Evolutionary conservation across 441 rosid species (phyloP).

Genomic region (Bruguiera hainesii): DNA sequence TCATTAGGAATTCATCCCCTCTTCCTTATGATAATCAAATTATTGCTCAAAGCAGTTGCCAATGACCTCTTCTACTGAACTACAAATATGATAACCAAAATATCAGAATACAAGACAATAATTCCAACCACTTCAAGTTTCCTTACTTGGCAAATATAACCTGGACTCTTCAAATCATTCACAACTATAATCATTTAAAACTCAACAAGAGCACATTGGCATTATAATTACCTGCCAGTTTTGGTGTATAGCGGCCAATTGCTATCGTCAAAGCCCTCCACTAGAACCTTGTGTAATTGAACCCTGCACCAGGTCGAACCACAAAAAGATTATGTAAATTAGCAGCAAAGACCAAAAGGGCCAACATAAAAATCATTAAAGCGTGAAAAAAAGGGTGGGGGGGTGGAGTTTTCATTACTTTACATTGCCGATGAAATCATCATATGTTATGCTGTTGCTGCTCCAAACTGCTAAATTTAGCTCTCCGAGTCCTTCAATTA

Average conservation of each 20-base stretch:
- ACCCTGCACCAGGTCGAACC: constrained; percentile 36
- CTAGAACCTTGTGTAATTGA: constrained; percentile 71
- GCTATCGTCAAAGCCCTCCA: constrained; percentile 63
- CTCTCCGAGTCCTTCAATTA: constrained; percentile 50
- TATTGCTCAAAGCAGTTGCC: background rate
- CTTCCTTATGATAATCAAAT: background rate
- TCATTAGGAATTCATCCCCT: background rate
- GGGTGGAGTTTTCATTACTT: constrained; percentile 23
- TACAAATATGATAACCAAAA: too few relatives aligned
- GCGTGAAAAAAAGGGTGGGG: background rate
- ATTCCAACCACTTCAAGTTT: background rate
- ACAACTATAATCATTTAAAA: background rate
- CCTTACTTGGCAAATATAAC: background rate
- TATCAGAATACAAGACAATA: too few relatives aligned
- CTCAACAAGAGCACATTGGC: background rate
- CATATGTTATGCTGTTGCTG: constrained; percentile 36
- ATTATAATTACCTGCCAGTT: constrained; percentile 54
- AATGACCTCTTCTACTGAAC: too few relatives aligned
- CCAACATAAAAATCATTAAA: background rate
- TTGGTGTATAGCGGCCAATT: constrained; percentile 63
- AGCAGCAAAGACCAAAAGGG: constrained; percentile 6
- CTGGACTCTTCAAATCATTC: too few relatives aligned
- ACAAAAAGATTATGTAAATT: background rate
- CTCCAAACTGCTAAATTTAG: constrained; percentile 46
- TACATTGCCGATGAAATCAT: constrained; percentile 51